Conservation (phyloP, 2,329 filamentous ascomycete species). For the Colletotrichum truncatum region DNA sequence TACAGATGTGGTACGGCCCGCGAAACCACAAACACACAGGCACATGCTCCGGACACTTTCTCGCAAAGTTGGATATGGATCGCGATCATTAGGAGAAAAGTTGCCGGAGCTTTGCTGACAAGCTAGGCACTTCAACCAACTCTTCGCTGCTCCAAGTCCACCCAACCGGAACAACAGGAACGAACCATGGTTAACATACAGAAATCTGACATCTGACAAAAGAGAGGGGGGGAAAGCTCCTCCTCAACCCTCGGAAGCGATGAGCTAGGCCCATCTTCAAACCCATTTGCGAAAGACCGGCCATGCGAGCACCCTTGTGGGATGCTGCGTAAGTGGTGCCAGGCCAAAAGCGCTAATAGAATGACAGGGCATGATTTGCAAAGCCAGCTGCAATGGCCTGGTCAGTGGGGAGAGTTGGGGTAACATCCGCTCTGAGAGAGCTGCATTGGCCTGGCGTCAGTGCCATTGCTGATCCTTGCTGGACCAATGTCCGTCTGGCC, state of each 20-base stretch:
- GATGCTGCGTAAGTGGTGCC: slow-evolving; percentile 5
- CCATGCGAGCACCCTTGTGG: slow-evolving; percentile 7
- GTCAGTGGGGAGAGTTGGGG: slow-evolving; percentile 4
- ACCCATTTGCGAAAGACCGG: slow-evolving; percentile 8
- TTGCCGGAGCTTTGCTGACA: background rate
- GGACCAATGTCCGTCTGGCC: background rate
- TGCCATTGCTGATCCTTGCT: background rate
- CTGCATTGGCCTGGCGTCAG: background rate
- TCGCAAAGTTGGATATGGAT: background rate
- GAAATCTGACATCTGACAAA: slow-evolving; percentile 19
- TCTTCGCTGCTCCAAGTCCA: background rate
- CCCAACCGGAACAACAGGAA: slow-evolving; percentile 2
- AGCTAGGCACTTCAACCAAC: background rate
- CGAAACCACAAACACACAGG: no score
- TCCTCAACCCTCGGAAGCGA: background rate
- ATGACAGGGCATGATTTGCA: slow-evolving; percentile 10
- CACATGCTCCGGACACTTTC: no score
- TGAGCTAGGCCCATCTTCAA: slow-evolving; percentile 2
- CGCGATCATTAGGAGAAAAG: background rate
- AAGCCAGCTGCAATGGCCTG: background rate
- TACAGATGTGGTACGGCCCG: no score
- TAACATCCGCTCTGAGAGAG: slow-evolving; percentile 4
- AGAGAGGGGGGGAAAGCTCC: background rate
- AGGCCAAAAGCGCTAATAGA: background rate
- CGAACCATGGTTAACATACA: background rate